phyloP scores from a whole-genome alignment of 257 asterid genomes.

The Solanum neorickii region DNA sequence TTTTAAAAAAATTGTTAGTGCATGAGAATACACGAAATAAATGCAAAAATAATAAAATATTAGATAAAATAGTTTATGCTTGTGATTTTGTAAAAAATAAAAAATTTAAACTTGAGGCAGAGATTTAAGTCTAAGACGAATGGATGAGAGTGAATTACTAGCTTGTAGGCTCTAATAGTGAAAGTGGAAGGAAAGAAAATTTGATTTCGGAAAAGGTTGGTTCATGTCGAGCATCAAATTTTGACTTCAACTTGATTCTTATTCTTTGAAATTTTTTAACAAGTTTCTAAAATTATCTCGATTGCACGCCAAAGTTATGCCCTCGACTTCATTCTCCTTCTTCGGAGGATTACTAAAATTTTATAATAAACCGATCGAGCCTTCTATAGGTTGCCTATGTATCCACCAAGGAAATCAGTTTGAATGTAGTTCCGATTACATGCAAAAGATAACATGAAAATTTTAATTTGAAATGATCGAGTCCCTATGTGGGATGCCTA shows the following conservation, averaged over 20 bases:
- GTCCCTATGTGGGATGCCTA: not conserved
- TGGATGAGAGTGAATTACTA: not conserved
- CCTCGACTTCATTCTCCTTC: not conserved
- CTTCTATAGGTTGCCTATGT: not conserved
- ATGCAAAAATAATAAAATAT: no score
- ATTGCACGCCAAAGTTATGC: not conserved
- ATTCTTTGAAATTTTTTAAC: not conserved
- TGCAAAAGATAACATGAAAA: no score
- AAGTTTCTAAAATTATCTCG: not conserved
- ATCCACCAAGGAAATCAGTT: not conserved
- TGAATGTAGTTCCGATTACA: not conserved
- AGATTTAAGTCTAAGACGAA: not conserved
- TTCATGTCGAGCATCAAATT: not conserved
- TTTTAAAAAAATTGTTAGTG: no score
- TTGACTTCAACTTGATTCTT: not conserved
- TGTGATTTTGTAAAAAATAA: not conserved
- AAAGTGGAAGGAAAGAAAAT: not conserved
- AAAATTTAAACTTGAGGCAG: accelerated
- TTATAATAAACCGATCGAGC: not conserved
- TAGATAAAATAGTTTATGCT: not conserved
- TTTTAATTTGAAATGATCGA: not conserved
- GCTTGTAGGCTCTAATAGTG: not conserved
- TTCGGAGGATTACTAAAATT: not conserved
- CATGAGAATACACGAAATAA: not conserved
- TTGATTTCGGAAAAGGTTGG: not conserved